Evolutionary conservation across 2,329 filamentous ascomycete species (phyloP).

Genomic region (Tolypocladium amazonense): DNA sequence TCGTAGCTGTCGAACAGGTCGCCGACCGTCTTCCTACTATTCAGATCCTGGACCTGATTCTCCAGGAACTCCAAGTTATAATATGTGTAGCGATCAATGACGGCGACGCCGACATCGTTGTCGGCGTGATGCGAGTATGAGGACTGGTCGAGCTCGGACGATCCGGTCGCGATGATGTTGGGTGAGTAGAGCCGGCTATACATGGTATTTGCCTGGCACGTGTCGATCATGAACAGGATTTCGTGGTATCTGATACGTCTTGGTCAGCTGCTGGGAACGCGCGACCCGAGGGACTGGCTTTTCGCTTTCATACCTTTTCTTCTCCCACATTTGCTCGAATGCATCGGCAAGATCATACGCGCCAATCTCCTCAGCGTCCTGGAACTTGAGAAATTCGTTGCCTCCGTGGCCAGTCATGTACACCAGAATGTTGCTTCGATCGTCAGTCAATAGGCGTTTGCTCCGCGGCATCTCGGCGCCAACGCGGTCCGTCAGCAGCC

Average conservation of each 20-base stretch:
- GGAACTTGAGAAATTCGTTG: slow-evolving; percentile 97
- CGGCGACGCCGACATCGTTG: slow-evolving; percentile 93
- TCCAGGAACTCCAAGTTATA: slow-evolving; percentile 97
- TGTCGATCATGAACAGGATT: slow-evolving; percentile 99
- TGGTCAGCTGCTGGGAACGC: neutral
- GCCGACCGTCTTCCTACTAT: slow-evolving; percentile 79
- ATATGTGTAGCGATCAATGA: slow-evolving; percentile 97
- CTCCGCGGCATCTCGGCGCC: slow-evolving; percentile 90
- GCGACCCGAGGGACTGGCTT: neutral
- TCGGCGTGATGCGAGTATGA: slow-evolving; percentile 97
- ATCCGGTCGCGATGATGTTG: slow-evolving; percentile 97
- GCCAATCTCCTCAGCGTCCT: slow-evolving; percentile 95
- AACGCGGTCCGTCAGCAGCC: slow-evolving; percentile 85
- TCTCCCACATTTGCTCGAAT: slow-evolving; percentile 99
- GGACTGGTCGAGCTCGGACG: slow-evolving; percentile 87
- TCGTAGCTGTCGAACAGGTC: slow-evolving; percentile 96
- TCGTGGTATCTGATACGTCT: slow-evolving; percentile 61
- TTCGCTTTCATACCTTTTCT: slow-evolving; percentile 62
- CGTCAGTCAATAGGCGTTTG: slow-evolving; percentile 88
- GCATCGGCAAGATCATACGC: slow-evolving; percentile 94
- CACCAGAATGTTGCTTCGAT: slow-evolving; percentile 90
- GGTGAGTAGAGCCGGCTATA: slow-evolving; percentile 97
- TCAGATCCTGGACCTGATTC: slow-evolving; percentile 74
- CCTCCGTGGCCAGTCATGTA: slow-evolving; percentile 99
- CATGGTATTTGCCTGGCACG: slow-evolving; percentile 98